Evolutionary conservation across 177 flowering plant genomes (phyloP), one percentile per base, ranked within the genome.

Genomic region (Viscum album): DNA sequence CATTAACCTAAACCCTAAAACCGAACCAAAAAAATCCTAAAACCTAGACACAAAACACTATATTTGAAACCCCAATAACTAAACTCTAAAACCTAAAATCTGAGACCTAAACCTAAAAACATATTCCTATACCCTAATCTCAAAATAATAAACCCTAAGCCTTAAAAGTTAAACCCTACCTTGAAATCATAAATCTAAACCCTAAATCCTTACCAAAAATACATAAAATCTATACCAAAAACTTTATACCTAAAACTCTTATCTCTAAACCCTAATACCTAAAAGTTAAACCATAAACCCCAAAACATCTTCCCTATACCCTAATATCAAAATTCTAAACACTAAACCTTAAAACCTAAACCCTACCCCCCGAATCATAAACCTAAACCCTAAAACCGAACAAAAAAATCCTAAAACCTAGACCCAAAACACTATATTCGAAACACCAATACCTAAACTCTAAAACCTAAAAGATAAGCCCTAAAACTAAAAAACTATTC

Each of bases 401-500:
- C 11, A 61, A 32, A 32, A 32, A 28, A 31, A 61, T 34, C 65
- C 65, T 61, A 61, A 31, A 61, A 32, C 65, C 65, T 61, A 61
- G 16, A 61, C 65, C 65, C 65, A 28, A 61, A 31, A 61, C 65
- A 32, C 65, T 61, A 61, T 28, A 61, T 34, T 34, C 65, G 28
- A 61, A 61, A 61, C 65, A 32, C 65, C 31, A 61, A 61, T 28
- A 32, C 65, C 65, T 61, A 61, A 61, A 61, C 65, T 34, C 65
- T 61, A 61, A 61, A 61, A 32, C 65, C 65, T 61, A 61, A 61
- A 61, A 32, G 34, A 32, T 61, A 61, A 61, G 31, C 19, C 65
- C 65, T 29, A 61, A 61, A 61, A 32, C 65, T 34, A 28, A 61
- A 61, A 21, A 32, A 32, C 65, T 61, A 61, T 28, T 28, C 65